Base-by-base conservation (phyloP, 495 filamentous ascomycete genomes). In the Penicillium canescens region DNA sequence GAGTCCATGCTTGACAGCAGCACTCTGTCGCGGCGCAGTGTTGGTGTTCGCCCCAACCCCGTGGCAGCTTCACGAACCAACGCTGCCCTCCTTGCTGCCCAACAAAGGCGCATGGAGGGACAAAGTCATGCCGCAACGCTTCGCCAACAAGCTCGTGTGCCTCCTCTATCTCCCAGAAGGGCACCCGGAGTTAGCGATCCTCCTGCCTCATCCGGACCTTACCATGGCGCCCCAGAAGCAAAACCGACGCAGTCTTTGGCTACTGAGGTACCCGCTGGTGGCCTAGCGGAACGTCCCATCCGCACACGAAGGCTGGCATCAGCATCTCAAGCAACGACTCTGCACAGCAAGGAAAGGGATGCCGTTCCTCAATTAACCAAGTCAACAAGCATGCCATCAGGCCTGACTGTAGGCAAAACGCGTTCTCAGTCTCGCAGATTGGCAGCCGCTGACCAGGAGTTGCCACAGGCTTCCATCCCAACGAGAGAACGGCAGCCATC, bases 111-210 rank as follows among this genome's bases (percentile, higher is more conserved):
- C 24, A 60, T 68, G 40, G 76, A 72, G 31, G 61, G 66, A 1
- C 74, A 76, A 39, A 80, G 72, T 38, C 76, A 77, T 46, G 78
- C 78, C 0, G 76, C 78, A 6, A 73, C 72, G 0, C 70, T 79
- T 50, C 74, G 78, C 14, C 75, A 79, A 49, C 73, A 77, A 47
- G 73, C 72, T 40, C 46, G 67, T 10, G 61, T 64, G n/a, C 63
- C 69, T 6, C 54, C 64, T 54, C 52, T 57, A 1, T 65, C 71
- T 12, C 53, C 65, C 14, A 55, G 71, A 39, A 74, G 64, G 20
- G 52, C 65, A n/a, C 57, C 70, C 6, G 63, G 59, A 6, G 55
- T 73, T 13, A 54, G 59, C n/a, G 71, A 74, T 13, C 59, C 62
- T 3, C 38, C 57, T 11, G 59, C 52, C 4, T 21, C 57, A 1